Evolutionary conservation across 2,329 filamentous ascomycete species (phyloP).

Genomic region (Fusarium newnesense): DNA sequence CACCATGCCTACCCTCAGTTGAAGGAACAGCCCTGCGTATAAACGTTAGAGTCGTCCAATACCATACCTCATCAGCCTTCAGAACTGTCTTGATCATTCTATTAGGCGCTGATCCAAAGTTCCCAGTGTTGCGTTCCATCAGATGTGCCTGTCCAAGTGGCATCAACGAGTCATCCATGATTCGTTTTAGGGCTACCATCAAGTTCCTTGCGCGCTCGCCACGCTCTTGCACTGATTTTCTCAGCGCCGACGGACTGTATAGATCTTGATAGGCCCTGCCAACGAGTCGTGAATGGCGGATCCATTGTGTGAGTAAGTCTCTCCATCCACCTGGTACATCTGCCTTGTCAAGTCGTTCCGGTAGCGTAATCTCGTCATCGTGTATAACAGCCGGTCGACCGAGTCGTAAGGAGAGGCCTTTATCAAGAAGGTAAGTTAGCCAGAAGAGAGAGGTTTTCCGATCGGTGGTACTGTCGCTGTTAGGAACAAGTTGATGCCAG

Average conservation of each 20-base stretch:
- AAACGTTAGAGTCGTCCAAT: not conserved
- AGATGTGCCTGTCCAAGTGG: not conserved
- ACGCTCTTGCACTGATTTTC: not conserved
- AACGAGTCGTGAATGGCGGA: not conserved
- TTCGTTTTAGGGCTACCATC: not conserved
- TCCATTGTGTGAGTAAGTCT: not conserved
- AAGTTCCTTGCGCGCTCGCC: not conserved
- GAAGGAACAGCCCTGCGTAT: rapidly evolving
- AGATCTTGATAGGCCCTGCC: not conserved
- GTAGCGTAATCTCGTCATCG: not conserved
- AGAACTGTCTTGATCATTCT: not conserved
- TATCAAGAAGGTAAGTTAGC: not conserved
- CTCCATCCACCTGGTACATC: not conserved
- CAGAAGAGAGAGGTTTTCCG: not conserved
- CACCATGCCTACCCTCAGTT: not conserved
- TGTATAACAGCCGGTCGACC: not conserved
- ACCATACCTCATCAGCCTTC: not conserved
- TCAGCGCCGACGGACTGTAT: not conserved
- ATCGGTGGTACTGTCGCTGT: not conserved
- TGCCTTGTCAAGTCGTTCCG: not conserved
- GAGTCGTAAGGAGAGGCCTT: not conserved
- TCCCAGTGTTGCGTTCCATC: not conserved
- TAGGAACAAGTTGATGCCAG: not conserved
- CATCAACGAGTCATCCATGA: not conserved
- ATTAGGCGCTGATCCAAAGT: not conserved